These are phyloP conservation scores for Irpex sp. DNA, from an alignment of 1,284 basidiomycete species.

Conservation along the genomic window DNA sequence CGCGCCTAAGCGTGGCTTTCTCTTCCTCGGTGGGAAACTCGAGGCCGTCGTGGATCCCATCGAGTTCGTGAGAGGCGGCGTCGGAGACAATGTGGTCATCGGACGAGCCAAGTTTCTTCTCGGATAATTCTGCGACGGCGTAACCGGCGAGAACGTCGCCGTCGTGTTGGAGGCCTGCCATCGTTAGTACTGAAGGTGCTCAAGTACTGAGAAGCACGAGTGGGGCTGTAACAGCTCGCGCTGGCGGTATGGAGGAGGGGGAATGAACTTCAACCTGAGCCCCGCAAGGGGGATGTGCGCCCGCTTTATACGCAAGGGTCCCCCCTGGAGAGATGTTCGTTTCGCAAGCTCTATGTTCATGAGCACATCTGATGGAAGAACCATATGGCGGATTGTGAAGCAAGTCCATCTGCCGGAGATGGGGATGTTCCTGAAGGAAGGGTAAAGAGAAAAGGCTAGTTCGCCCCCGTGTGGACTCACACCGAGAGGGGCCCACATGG, in stretches of 20 bases:
- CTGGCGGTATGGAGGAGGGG: conserved; percentile 5
- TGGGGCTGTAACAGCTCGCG: not conserved
- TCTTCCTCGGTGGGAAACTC: conserved; percentile 73
- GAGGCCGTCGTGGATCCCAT: conserved; percentile 52
- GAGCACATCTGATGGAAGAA: too few relatives aligned
- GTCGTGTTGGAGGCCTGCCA: conserved; percentile 30
- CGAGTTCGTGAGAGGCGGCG: conserved; percentile 24
- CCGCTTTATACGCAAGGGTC: too few relatives aligned
- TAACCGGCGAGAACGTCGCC: conserved; percentile 19
- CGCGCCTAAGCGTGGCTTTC: conserved; percentile 51
- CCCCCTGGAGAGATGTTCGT: too few relatives aligned
- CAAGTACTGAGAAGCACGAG: conserved; percentile 3
- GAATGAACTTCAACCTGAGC: not conserved
- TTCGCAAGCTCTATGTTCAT: too few relatives aligned
- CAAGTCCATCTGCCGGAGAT: too few relatives aligned
- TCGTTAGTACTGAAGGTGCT: conserved; percentile 6
- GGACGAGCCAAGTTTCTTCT: conserved; percentile 24
- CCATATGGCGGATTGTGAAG: too few relatives aligned
- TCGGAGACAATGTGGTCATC: conserved; percentile 14
- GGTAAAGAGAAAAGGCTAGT: too few relatives aligned
- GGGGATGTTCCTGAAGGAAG: too few relatives aligned
- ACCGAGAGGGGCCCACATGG: too few relatives aligned
- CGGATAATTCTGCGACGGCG: conserved; percentile 22
- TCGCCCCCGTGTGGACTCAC: too few relatives aligned
- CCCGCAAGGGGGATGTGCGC: too few relatives aligned